Percentiles rank a stretch among this genome's conserved stretches.
Evolutionary conservation across 2,329 filamentous ascomycete species (phyloP).

Genomic region (Grosmannia serpens): DNA sequence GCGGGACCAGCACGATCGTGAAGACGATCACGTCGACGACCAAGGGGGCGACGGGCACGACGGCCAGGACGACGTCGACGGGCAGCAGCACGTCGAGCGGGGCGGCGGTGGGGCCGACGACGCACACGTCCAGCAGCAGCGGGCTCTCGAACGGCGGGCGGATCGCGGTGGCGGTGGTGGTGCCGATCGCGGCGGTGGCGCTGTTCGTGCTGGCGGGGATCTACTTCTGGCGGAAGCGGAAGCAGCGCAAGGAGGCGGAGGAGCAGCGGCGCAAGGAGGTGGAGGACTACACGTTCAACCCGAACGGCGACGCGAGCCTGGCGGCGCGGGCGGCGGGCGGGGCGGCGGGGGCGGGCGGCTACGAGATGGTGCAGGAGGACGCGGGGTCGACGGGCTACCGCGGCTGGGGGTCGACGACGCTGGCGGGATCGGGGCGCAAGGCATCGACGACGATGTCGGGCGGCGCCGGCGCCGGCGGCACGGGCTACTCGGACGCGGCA

Average conservation of each 20-base stretch:
- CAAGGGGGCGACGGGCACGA: conserved; percentile 8
- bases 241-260: conserved; percentile 71
- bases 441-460: conserved; percentile 83
- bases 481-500: conserved; percentile 61
- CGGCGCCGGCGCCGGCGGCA: conserved; percentile 49
- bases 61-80: conserved; percentile 11
- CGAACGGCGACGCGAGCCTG: conserved; percentile 85
- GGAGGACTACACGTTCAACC: conserved; percentile 94
- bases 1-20: conserved; percentile 10
- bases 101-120: conserved; percentile 16
- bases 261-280: conserved; percentile 91
- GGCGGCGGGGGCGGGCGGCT: conserved; percentile 32
- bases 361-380: conserved; percentile 70
- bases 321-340: conserved; percentile 29
- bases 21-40: conserved; percentile 12
- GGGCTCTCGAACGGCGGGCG: conserved; percentile 51
- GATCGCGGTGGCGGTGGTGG: conserved; percentile 86
- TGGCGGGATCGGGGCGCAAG: conserved; percentile 61
- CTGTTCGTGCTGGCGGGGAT: conserved; percentile 65
- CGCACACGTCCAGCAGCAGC: conserved; percentile 16
- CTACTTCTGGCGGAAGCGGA: conserved; percentile 81
- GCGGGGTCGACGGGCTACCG: conserved; percentile 67
- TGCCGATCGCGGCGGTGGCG: conserved; percentile 82
- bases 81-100: conserved; percentile 13
- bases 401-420: conserved; percentile 79